phyloP scores from a whole-genome alignment of 495 filamentous ascomycete species.

The Hypoxylon fragiforme region DNA sequence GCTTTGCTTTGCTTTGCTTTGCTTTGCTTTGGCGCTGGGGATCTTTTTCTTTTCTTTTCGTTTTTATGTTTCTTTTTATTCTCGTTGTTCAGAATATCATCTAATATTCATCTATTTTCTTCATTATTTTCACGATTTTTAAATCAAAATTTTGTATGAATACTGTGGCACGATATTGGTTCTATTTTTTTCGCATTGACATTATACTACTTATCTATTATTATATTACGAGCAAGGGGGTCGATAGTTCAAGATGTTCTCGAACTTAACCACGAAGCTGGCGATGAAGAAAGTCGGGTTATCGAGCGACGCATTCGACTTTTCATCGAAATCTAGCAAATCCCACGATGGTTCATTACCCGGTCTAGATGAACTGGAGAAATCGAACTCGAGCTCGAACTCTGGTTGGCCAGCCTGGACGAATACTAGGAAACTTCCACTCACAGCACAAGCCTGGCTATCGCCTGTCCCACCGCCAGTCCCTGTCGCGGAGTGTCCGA shows the following conservation, averaged over 20 bases:
- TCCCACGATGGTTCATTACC: slow-evolving; percentile 24
- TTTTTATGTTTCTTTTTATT: slow-evolving; percentile 11
- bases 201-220: neutral
- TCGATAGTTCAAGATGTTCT: slow-evolving; percentile 42
- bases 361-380: slow-evolving; percentile 33
- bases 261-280: slow-evolving; percentile 52
- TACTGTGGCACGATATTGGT: neutral
- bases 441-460: slow-evolving; percentile 51
- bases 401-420: slow-evolving; percentile 44
- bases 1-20: too few relatives aligned
- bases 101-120: slow-evolving; percentile 12
- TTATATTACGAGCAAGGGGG: slow-evolving; percentile 1
- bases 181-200: neutral
- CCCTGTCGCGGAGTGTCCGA: slow-evolving; percentile 45
- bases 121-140: slow-evolving; percentile 6
- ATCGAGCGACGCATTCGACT: slow-evolving; percentile 44
- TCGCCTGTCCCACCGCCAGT: slow-evolving; percentile 50
- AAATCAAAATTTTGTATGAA: neutral
- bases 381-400: slow-evolving; percentile 36
- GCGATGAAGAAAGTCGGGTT: slow-evolving; percentile 51
- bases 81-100: neutral
- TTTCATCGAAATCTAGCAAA: slow-evolving; percentile 37
- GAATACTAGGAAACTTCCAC: slow-evolving; percentile 47
- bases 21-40: slow-evolving; percentile 5
- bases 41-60: slow-evolving; percentile 18